Conservation (phyloP, 2,329 filamentous ascomycete genomes). For the Triangularia verruculosa region DNA sequence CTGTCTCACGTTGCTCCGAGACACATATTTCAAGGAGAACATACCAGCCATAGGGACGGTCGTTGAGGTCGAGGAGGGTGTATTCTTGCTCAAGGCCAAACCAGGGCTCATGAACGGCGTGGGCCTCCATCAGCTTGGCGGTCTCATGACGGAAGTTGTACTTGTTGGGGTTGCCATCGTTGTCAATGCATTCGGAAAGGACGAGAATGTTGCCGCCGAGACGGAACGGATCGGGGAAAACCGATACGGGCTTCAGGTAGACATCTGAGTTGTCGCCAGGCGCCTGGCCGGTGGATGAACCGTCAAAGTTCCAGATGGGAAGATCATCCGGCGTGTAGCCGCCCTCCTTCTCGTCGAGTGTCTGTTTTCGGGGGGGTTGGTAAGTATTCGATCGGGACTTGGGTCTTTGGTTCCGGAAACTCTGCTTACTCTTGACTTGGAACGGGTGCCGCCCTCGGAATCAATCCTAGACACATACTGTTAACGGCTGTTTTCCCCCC, state of each 20-base stretch:
- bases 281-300: slow-evolving; percentile 88
- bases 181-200: slow-evolving; percentile 75
- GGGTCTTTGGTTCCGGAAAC: slow-evolving; percentile 25
- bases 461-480: slow-evolving; percentile 60
- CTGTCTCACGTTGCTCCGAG: not conserved
- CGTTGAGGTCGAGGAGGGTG: slow-evolving; percentile 80
- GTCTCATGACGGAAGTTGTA: slow-evolving; percentile 97
- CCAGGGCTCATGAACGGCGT: slow-evolving; percentile 84
- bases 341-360: slow-evolving; percentile 45
- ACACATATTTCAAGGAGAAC: not conserved
- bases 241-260: slow-evolving; percentile 78
- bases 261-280: slow-evolving; percentile 96
- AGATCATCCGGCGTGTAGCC: slow-evolving; percentile 51
- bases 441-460: slow-evolving; percentile 75
- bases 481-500: not conserved
- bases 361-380: slow-evolving; percentile 36
- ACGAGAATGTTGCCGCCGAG: slow-evolving; percentile 59
- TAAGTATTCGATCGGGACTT: slow-evolving; percentile 9
- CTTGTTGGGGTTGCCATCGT: slow-evolving; percentile 86
- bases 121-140: slow-evolving; percentile 82
- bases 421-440: slow-evolving; percentile 85
- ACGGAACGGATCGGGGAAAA: slow-evolving; percentile 57
- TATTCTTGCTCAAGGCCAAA: slow-evolving; percentile 95
- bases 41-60: slow-evolving; percentile 91
- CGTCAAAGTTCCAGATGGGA: slow-evolving; percentile 45